Percentiles rank a stretch among this genome's conserved stretches.
Evolutionary conservation across 176 grass and related monocot genomes (phyloP).

Genomic region (Carex parvula): DNA sequence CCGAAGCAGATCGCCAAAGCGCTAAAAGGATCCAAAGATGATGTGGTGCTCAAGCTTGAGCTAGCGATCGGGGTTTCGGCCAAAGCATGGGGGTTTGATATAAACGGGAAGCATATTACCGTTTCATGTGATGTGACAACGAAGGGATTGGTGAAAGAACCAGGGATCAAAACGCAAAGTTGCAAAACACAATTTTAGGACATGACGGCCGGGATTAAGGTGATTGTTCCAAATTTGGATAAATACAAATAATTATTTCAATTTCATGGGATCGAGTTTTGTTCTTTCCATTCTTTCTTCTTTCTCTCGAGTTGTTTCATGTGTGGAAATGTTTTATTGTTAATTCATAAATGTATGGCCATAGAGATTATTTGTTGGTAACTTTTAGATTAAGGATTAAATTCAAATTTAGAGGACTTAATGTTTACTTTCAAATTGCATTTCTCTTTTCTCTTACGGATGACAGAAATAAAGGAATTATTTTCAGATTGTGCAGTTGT

Average conservation of each 20-base stretch:
- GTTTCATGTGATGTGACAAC: constrained; percentile 39
- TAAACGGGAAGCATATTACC: constrained; percentile 27
- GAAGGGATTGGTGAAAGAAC: constrained; percentile 43
- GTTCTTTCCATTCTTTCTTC: neutral
- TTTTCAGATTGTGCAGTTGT: neutral
- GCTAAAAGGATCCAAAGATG: constrained; percentile 32
- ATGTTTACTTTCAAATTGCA: neutral
- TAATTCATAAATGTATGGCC: constrained; percentile 6
- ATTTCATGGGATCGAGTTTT: constrained; percentile 1
- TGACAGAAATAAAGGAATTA: neutral
- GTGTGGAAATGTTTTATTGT: neutral
- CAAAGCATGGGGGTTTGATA: constrained; percentile 47
- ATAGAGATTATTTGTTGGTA: neutral
- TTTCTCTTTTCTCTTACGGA: neutral
- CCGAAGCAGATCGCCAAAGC: constrained; percentile 38
- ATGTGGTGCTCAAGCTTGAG: constrained; percentile 28
- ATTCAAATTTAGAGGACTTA: neutral
- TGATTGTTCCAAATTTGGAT: constrained; percentile 4
- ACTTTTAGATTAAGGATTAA: constrained; percentile 22
- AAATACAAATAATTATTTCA: neutral
- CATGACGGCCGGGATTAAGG: neutral
- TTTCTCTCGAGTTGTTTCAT: neutral
- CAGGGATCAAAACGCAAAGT: constrained; percentile 38
- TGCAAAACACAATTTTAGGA: constrained; percentile 48
- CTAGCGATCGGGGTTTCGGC: constrained; percentile 37